Evolutionary conservation across 352 stramenopile genomes (phyloP), one percentile per base, ranked within the genome.

Genomic region (Phytophthora boehmeriae): DNA sequence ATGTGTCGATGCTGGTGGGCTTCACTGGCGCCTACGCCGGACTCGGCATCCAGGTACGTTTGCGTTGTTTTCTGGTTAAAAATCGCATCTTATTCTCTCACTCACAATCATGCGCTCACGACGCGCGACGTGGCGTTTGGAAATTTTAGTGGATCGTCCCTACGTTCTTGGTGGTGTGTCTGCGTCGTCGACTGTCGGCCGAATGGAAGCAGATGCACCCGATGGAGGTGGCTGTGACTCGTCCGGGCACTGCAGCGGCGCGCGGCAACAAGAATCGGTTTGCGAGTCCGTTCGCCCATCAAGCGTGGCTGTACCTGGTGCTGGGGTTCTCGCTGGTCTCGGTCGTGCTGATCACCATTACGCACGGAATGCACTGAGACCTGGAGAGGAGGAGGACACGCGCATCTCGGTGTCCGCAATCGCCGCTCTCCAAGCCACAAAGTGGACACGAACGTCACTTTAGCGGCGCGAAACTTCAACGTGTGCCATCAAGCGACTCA

Each of bases 1-100:
- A 96, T 74, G 87, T 96, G 60, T 91, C 84, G 30, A 93, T 94
- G 83, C 79, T 96, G 27, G 86, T 96, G 44, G 83, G 87, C 48
- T 92, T 93, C 65, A 96, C 87, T 6, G 87, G 87, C 53, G 82
- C 85, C 5, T 96, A 96, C 64, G 87, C 87, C 2, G 87, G 87
- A 8, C 76, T 96, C 44, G 83, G 85, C 61, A 96, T 96, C 57
- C 87, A 92, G 76, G 83, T 92, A 66, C 51, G 70, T 64, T 32
- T 44, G 13, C 11, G 30, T 27, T 20, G 34, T 38, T 48, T 66
- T 41, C 49, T 67, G 45, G 38, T 58, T 68, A 20, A 30, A n/a
- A 16, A 25, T 67, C 56, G 38, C 41, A 52, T 56, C 45, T 60
- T 63, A 68, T 69, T 55, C 65, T 55, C 8, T 63, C 27, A 38